Conservation (phyloP, 371 early-diverging fungal genomes). For the Mortierella sp. region DNA sequence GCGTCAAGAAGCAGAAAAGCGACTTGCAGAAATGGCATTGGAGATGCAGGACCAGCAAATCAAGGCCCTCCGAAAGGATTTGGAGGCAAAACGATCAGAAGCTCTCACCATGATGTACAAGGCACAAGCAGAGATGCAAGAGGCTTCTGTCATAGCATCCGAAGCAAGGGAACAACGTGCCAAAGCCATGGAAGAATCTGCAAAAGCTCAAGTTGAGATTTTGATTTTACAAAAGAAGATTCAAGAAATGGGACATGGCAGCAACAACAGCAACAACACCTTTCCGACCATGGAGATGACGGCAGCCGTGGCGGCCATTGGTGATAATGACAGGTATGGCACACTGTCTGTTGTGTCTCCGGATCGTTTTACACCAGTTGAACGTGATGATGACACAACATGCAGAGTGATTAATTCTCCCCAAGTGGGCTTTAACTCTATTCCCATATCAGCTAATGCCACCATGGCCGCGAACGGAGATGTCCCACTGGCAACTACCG, state of each 20-base stretch:
- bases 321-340: too few relatives aligned
- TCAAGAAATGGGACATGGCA: neutral
- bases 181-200: conserved; percentile 14
- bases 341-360: too few relatives aligned
- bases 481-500: neutral
- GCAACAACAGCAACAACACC: too few relatives aligned
- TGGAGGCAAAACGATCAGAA: conserved; percentile 24
- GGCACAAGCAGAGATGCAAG: conserved; percentile 19
- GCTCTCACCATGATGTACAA: conserved; percentile 31
- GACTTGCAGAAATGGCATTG: neutral
- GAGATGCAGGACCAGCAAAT: conserved; percentile 7
- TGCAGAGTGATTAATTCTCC: too few relatives aligned
- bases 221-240: neutral
- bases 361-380: too few relatives aligned
- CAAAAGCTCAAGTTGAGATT: conserved; percentile 1
- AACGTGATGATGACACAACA: too few relatives aligned
- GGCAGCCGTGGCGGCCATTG: too few relatives aligned
- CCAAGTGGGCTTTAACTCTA: too few relatives aligned
- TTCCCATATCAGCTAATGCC: too few relatives aligned
- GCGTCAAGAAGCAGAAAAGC: conserved; percentile 20
- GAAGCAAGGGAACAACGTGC: conserved; percentile 21
- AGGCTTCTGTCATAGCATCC: conserved; percentile 6
- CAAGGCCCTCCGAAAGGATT: conserved; percentile 14
- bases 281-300: too few relatives aligned
- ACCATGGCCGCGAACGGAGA: neutral